Evolutionary conservation across 106 monocot genomes (phyloP), one percentile per base, ranked within the genome.

Genomic region (Dioscorea zingiberensis): DNA sequence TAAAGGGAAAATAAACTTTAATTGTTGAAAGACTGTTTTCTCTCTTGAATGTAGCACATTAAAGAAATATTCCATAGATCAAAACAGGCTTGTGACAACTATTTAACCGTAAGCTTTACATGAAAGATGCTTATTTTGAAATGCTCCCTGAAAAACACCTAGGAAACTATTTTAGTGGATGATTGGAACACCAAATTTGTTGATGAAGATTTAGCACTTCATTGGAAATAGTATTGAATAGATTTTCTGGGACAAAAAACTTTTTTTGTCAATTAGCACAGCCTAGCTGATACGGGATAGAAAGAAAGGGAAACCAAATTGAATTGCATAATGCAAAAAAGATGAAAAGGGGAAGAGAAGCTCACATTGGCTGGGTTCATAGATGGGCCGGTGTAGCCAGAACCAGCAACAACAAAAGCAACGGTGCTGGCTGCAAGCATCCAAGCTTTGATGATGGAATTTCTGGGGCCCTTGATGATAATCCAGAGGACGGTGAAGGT

Each of bases 361-460:
- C 80, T 92, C 62, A 92, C 92, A 69, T 92, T 92, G 17, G 79
- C 81, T 28, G 92, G 92, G 54, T 92, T 92, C 80, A 92, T 74
- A 62, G 92, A 76, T 13, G 92, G 92, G 3, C 92, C 92, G 9
- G 92, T 84, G 56, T 84, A 92, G 8, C 71, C 73, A 17, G 75
- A 32, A 13, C 97, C 97, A 3, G 77, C 21, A 30, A 98, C 53
- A 44, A 98, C 79, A 27, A 92, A 25, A 0, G 73, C 29, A 28
- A 98, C 74, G 3, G 86, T 98, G 48, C 85, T 27, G 14, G 70
- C 28, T 3, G 92, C 76, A n/a, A 92, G 46, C 81, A 98, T 57
- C 69, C 78, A 73, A 17, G 75, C 74, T 65, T 92, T 83, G 69
- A 98, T 1, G 27, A 98, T 2, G 11, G 76, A 12, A 67, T 62